Evolutionary conservation across 805 yeast species (phyloP).

Genomic region (Geotrichum ghanense): DNA sequence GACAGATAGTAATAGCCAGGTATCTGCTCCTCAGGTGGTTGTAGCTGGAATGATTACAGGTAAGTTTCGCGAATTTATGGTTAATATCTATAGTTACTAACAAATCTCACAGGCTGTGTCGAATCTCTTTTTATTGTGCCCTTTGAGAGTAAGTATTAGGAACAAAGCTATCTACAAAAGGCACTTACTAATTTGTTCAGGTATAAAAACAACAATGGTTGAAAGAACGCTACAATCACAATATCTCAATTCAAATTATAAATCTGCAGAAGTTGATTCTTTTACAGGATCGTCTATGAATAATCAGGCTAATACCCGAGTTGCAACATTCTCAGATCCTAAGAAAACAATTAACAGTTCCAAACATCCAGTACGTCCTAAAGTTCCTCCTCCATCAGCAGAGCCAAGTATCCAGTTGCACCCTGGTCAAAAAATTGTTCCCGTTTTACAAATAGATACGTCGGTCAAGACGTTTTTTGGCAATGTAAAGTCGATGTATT

Average conservation of each 20-base stretch:
- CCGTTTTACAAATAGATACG: conserved; percentile 24
- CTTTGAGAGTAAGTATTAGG: conserved; percentile 45
- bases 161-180: too few relatives aligned
- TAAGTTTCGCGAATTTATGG: conserved; percentile 52
- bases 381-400: conserved; percentile 22
- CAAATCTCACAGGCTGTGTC: conserved; percentile 24
- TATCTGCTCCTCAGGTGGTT: conserved; percentile 60
- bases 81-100: background rate
- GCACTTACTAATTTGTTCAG: background rate
- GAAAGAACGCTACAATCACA: conserved; percentile 10
- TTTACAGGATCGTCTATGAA: conserved; percentile 3
- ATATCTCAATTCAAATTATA: conserved; percentile 1
- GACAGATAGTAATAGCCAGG: conserved; percentile 45
- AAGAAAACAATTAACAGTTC: background rate
- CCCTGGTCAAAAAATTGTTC: conserved; percentile 21
- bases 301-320: background rate
- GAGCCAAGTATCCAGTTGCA: conserved; percentile 11
- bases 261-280: conserved; percentile 6
- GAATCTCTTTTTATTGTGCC: conserved; percentile 48
- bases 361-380: conserved; percentile 11
- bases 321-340: too few relatives aligned
- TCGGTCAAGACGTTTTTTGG: conserved; percentile 14
- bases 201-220: conserved; percentile 19
- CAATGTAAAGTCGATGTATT: conserved; percentile 45
- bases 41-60: conserved; percentile 83